A percentile compares a stretch with the other conserved stretches of the same genome.
phyloP scores from a whole-genome alignment of 1,284 basidiomycete species.

The Amylostereum chailletii region DNA sequence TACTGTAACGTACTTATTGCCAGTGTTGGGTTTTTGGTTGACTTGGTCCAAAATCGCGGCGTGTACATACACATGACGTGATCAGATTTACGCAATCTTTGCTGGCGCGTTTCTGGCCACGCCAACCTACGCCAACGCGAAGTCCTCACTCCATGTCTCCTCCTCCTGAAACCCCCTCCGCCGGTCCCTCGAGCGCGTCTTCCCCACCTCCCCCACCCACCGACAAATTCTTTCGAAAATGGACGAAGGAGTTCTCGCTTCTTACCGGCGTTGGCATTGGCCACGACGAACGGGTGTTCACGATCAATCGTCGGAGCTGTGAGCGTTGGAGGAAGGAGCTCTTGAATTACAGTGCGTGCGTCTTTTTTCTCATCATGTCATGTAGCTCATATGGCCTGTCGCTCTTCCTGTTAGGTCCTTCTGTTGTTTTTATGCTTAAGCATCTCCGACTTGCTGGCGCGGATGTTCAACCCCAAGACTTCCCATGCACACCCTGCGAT shows the following conservation, averaged over 20 bases:
- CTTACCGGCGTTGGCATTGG: slow-evolving; percentile 51
- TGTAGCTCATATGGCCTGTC: slow-evolving; percentile 5
- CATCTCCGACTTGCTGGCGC: slow-evolving; percentile 73
- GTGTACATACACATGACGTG: too few species aligned
- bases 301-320: slow-evolving; percentile 36
- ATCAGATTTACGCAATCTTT: too few species aligned
- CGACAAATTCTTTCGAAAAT: slow-evolving; percentile 39
- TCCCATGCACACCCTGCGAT: slow-evolving; percentile 81
- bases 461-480: slow-evolving; percentile 55
- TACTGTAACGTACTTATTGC: too few species aligned
- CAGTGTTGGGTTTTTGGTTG: too few species aligned
- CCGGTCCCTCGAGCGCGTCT: background rate
- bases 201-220: slow-evolving; percentile 4
- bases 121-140: too few species aligned
- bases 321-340: slow-evolving; percentile 52
- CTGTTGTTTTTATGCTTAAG: slow-evolving; percentile 82
- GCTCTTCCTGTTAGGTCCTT: slow-evolving; percentile 80
- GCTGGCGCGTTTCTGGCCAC: too few species aligned
- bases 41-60: too few species aligned
- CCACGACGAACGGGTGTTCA: slow-evolving; percentile 38
- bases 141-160: too few species aligned
- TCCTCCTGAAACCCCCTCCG: too few species aligned
- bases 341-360: slow-evolving; percentile 39
- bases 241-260: slow-evolving; percentile 42
- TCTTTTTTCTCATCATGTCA: slow-evolving; percentile 9